phyloP scores from a whole-genome alignment of 768 basidiomycete species.

The Nevesoporus exiguus region DNA sequence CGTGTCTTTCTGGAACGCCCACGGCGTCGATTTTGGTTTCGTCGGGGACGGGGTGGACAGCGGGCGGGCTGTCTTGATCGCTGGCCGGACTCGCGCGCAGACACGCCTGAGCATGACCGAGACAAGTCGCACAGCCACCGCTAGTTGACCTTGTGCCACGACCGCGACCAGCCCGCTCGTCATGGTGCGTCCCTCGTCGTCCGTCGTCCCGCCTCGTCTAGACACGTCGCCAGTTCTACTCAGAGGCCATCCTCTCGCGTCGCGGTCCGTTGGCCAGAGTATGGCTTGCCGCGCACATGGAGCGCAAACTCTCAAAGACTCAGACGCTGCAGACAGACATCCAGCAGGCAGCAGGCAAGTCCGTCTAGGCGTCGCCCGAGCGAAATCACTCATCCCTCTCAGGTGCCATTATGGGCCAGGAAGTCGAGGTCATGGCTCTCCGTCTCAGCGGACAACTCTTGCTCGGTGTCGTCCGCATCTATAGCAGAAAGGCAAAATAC shows the following conservation, averaged over 20 bases:
- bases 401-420: constrained; percentile 94
- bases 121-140: constrained; percentile 23
- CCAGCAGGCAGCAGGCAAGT: constrained; percentile 80
- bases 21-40: too few relatives aligned
- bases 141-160: constrained; percentile 14
- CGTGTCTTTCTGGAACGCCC: constrained; percentile 26
- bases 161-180: too few relatives aligned
- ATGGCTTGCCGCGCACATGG: constrained; percentile 99
- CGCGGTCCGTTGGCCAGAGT: constrained; percentile 94
- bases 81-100: background rate
- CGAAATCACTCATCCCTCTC: background rate
- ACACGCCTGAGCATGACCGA: constrained; percentile 10
- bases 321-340: constrained; percentile 95
- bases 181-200: background rate
- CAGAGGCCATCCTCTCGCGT: constrained; percentile 89
- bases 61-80: too few relatives aligned
- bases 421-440: constrained; percentile 89
- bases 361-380: background rate
- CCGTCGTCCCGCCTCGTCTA: too few relatives aligned
- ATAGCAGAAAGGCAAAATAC: constrained; percentile 97
- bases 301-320: constrained; percentile 93
- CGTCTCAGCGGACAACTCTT: constrained; percentile 95
- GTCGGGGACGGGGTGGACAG: background rate
- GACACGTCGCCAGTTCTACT: constrained; percentile 54
- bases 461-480: constrained; percentile 95